phyloP scores from a whole-genome alignment of 1,284 basidiomycete genomes.

The Anthracocystis panici-leucophaei region DNA sequence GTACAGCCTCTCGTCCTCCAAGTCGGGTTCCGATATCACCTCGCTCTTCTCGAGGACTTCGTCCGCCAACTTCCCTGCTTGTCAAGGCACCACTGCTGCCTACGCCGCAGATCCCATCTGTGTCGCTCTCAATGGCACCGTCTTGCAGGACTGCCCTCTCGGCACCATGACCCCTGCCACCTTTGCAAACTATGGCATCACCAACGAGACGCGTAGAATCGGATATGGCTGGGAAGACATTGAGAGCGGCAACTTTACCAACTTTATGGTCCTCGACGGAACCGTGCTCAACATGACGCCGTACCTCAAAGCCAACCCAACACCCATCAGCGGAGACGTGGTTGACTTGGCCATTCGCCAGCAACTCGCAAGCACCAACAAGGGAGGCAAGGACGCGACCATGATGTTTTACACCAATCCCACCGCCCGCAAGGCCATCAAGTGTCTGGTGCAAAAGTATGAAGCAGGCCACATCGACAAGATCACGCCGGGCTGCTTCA shows the following conservation, averaged over 20 bases:
- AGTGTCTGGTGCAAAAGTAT: conserved; percentile 64
- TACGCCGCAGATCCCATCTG: conserved; percentile 84
- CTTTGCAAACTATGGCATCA: conserved; percentile 41
- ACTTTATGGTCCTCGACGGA: conserved; percentile 82
- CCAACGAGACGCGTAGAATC: conserved; percentile 47
- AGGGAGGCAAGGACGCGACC: conserved; percentile 86
- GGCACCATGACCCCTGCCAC: conserved; percentile 45
- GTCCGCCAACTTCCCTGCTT: conserved; percentile 72
- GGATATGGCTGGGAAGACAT: conserved; percentile 68
- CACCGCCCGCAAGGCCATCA: conserved; percentile 51
- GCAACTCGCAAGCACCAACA: conserved; percentile 73
- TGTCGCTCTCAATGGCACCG: conserved; percentile 58
- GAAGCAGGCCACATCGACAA: conserved; percentile 94
- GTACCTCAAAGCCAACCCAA: conserved; percentile 83
- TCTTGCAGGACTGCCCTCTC: conserved; percentile 74
- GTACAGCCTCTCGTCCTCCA: conserved; percentile 73
- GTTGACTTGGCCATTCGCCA: conserved; percentile 87
- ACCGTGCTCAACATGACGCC: conserved; percentile 91
- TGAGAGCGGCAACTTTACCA: conserved; percentile 41
- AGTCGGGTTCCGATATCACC: conserved; percentile 87
- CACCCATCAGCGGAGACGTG: conserved; percentile 78
- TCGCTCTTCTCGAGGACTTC: conserved; percentile 75
- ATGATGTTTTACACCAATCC: conserved; percentile 58
- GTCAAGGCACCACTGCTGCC: conserved; percentile 71
- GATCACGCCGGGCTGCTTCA: conserved; percentile 93